These are phyloP conservation scores for Aspergillus latus DNA, from an alignment of 2,329 filamentous ascomycete species.

Conservation along the genomic window DNA sequence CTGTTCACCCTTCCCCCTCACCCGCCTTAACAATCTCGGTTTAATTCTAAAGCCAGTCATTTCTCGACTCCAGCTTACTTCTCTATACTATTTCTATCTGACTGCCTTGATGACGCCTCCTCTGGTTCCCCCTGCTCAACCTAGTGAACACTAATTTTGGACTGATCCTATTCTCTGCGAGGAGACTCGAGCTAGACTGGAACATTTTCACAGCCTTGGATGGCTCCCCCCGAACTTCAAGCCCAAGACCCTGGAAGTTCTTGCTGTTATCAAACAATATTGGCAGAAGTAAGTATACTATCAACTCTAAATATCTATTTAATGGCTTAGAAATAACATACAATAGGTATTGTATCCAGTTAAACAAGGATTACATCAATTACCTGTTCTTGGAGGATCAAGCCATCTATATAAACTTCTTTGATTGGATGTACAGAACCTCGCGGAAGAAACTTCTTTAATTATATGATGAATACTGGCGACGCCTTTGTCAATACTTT, in stretches of 20 bases:
- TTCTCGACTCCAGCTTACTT: background rate
- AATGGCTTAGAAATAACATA: background rate
- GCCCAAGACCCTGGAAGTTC: slow-evolving; percentile 23
- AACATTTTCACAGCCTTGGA: slow-evolving; percentile 23
- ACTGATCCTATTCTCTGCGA: background rate
- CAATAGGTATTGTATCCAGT: slow-evolving; percentile 28
- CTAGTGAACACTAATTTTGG: background rate
- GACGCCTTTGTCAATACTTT: slow-evolving; percentile 22
- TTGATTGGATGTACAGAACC: slow-evolving; percentile 28
- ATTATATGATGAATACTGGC: slow-evolving; percentile 28
- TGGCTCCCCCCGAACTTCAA: slow-evolving; percentile 30
- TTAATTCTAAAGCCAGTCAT: background rate
- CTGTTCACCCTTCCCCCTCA: background rate
- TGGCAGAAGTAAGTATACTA: slow-evolving; percentile 4
- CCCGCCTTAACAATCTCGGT: background rate
- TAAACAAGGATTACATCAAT: slow-evolving; percentile 24
- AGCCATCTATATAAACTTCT: slow-evolving; percentile 29
- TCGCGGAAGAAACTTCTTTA: slow-evolving; percentile 25
- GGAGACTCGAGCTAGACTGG: background rate
- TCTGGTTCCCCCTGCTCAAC: background rate
- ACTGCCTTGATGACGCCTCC: background rate
- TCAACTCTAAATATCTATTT: background rate
- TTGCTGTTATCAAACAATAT: slow-evolving; percentile 14
- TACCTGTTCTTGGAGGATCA: slow-evolving; percentile 23
- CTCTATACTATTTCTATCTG: background rate